Conservation (phyloP, 2,329 filamentous ascomycete species). For the Coniochaeta prunicola region DNA sequence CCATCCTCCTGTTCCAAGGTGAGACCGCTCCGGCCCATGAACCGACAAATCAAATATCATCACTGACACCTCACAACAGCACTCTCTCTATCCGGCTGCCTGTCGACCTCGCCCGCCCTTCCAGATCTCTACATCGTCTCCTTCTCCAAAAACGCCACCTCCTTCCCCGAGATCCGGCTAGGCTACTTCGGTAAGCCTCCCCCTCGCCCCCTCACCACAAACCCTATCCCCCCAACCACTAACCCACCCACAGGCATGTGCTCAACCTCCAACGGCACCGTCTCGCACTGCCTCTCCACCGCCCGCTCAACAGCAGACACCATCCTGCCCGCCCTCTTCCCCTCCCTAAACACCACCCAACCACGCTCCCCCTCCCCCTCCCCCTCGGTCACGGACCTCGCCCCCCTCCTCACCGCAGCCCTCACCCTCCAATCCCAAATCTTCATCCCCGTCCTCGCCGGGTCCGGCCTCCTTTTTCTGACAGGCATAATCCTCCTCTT, state of each 20-base stretch:
- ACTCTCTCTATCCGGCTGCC: conserved; percentile 14
- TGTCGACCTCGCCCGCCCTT: conserved; percentile 14
- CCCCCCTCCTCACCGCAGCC: conserved; percentile 12
- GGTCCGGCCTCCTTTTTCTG: conserved; percentile 11
- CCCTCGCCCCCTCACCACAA: not conserved
- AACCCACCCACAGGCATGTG: conserved; percentile 10
- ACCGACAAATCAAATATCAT: not conserved
- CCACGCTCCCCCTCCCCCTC: not conserved
- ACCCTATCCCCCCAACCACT: not conserved
- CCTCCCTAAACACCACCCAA: conserved; percentile 2
- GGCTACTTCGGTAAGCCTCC: conserved; percentile 14
- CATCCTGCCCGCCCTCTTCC: conserved; percentile 4
- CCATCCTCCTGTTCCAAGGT: conserved; percentile 1
- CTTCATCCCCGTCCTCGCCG: conserved; percentile 15
- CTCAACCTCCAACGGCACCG: conserved; percentile 11
- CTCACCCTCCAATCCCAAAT: conserved; percentile 13
- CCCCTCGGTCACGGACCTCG: conserved; percentile 2
- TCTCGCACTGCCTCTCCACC: conserved; percentile 11
- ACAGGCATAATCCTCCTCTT: conserved; percentile 10
- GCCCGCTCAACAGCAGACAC: conserved; percentile 6
- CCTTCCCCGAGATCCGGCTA: conserved; percentile 12
- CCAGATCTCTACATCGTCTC: conserved; percentile 17
- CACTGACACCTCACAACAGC: no score
- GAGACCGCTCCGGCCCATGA: no score
- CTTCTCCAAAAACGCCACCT: conserved; percentile 10